These are phyloP conservation scores for Cercospora canescens DNA, from an alignment of 2,329 filamentous ascomycete species.

Conservation along the genomic window DNA sequence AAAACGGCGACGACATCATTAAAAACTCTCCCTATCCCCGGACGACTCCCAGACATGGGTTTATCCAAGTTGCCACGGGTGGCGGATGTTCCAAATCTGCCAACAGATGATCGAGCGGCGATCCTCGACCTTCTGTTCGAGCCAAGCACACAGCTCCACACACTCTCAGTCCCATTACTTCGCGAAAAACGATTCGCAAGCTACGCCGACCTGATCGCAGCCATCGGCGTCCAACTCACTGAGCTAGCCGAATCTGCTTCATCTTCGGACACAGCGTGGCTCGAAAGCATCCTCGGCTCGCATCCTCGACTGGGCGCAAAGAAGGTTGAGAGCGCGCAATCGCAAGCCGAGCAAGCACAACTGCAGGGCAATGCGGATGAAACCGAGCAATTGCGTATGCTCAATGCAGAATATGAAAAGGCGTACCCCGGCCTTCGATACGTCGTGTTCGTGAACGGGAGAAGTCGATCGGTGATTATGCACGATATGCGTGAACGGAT, in stretches of 20 bases:
- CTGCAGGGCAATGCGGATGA: constrained; percentile 60
- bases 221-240: constrained; percentile 64
- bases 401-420: constrained; percentile 81
- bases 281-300: constrained; percentile 73
- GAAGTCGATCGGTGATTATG: constrained; percentile 73
- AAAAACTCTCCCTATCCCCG: neutral
- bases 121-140: constrained; percentile 83
- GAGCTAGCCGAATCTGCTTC: constrained; percentile 56
- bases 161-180: constrained; percentile 69
- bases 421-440: constrained; percentile 80
- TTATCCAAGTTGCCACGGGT: constrained; percentile 56
- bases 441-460: constrained; percentile 88
- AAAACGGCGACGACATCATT: neutral
- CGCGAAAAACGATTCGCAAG: constrained; percentile 59
- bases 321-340: constrained; percentile 79
- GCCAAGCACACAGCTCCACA: constrained; percentile 72
- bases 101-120: constrained; percentile 55
- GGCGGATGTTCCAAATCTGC: constrained; percentile 55
- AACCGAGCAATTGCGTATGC: constrained; percentile 53
- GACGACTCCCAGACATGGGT: neutral
- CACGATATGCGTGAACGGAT: constrained; percentile 78
- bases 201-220: constrained; percentile 69
- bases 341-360: constrained; percentile 77
- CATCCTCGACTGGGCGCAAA: constrained; percentile 83
- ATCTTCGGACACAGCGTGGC: constrained; percentile 53